Evolutionary conservation across 2,329 filamentous ascomycete genomes (phyloP), one percentile per base, ranked within the genome.

Genomic region (Didymella sp.): DNA sequence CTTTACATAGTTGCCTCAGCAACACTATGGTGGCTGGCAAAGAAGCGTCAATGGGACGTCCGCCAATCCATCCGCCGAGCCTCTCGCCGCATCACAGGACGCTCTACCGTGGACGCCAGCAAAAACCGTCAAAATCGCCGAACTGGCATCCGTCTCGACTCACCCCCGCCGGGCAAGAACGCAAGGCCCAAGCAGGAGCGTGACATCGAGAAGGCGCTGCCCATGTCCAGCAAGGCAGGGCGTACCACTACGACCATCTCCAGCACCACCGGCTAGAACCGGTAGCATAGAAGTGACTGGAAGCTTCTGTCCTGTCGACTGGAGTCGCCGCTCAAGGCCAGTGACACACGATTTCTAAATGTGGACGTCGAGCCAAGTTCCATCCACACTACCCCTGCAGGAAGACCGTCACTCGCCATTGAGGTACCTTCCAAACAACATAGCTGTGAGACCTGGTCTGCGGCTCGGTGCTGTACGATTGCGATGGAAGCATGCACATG

Each of bases 41-140:
- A 95, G 81, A 92, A 91, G 79, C 86, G 88, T 43, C 90, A 93
- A 75, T 95, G 91, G 91, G 89, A 87, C 63, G 81, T 95, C 64
- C 85, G 87, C 56, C 86, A 90, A 71, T 89, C 83, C 27, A 81
- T 96, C 55, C 84, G 88, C 52, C 85, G 85, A 62, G 92, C 90
- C 1, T 81, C 79, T 15, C 75, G 78, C 40, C 77, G 79, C 24
- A 58, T 81, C 41, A 81, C 79, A 1, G 78, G 77, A 19, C 76
- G 78, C 44, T 68, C 68, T 19, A 61, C 61, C 24, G 58, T 70
- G 48, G 67, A 69, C 43, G 56, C 56, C 41, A 61, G 59, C 58
- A 61, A 69, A 33, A 74, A 71, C 31, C 73, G 71, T 38, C 61
- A 73, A 40, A 74, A 73, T 56, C 68, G 73, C 15, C 66, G 73